Conservation (phyloP, 305 asterid genomes). For the Rubia balearica region DNA sequence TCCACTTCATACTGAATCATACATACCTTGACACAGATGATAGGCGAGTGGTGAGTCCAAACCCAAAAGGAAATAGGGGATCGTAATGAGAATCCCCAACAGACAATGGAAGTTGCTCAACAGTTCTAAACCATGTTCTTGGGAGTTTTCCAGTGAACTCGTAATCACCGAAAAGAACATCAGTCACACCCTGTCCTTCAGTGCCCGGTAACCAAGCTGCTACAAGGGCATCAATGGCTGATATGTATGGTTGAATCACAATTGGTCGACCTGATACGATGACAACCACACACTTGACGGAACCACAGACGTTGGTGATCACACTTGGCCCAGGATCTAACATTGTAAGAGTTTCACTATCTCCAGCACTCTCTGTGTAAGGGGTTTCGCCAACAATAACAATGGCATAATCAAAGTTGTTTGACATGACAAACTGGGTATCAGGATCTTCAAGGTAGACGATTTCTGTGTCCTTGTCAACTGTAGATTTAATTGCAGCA, state of each 20-base stretch:
- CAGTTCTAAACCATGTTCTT: slow-evolving; percentile 70
- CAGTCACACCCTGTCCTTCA: slow-evolving; percentile 88
- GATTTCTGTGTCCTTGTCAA: slow-evolving; percentile 53
- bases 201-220: slow-evolving; percentile 96
- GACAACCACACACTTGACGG: slow-evolving; percentile 60
- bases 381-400: slow-evolving; percentile 80
- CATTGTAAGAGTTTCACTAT: slow-evolving; percentile 64
- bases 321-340: slow-evolving; percentile 68
- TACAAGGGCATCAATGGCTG: slow-evolving; percentile 64
- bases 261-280: slow-evolving; percentile 71
- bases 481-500: slow-evolving; percentile 55
- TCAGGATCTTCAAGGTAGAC: slow-evolving; percentile 59
- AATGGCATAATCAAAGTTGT: slow-evolving; percentile 61
- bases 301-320: slow-evolving; percentile 56
- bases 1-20: slow-evolving; percentile 3
- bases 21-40: slow-evolving; percentile 48
- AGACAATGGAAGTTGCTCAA: slow-evolving; percentile 80
- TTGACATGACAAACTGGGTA: slow-evolving; percentile 42
- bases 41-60: slow-evolving; percentile 49
- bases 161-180: slow-evolving; percentile 78
- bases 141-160: slow-evolving; percentile 65
- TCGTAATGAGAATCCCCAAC: slow-evolving; percentile 72
- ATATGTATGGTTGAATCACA: slow-evolving; percentile 56
- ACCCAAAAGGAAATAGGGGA: slow-evolving; percentile 77
- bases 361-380: slow-evolving; percentile 77